Conservation (phyloP, 2,329 filamentous ascomycete species). For the Sporothrix mexicana region DNA sequence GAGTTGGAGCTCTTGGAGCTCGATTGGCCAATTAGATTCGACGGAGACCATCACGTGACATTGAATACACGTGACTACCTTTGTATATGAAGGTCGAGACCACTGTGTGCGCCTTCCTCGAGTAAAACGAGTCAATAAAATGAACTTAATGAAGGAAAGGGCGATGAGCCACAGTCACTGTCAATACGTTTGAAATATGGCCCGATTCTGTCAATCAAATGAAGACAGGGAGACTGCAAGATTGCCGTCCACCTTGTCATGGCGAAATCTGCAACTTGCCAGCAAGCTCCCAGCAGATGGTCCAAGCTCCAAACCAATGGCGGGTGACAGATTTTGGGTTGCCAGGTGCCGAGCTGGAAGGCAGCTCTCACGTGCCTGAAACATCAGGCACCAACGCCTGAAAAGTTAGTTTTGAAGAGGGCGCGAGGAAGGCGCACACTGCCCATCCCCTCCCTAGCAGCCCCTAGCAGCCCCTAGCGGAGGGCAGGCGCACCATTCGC, state of each 20-base stretch:
- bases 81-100: too few relatives aligned
- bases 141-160: too few relatives aligned
- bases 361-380: not conserved
- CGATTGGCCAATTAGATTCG: not conserved
- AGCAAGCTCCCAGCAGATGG: slow-evolving; percentile 23
- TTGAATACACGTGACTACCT: not conserved
- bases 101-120: too few relatives aligned
- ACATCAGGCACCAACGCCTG: not conserved
- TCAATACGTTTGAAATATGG: too few relatives aligned
- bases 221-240: not conserved
- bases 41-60: not conserved
- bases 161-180: too few relatives aligned
- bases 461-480: not conserved
- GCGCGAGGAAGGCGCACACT: slow-evolving; percentile 12
- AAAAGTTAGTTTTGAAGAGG: not conserved
- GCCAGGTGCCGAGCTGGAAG: slow-evolving; percentile 8
- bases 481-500: slow-evolving; percentile 6
- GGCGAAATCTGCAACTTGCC: not conserved
- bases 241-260: not conserved
- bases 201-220: not conserved
- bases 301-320: slow-evolving; percentile 22
- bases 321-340: slow-evolving; percentile 16
- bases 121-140: too few relatives aligned
- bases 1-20: slow-evolving; percentile 7
- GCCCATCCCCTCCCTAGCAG: not conserved